Percentiles rank a stretch among this genome's conserved stretches.
phyloP scores from a whole-genome alignment of 352 stramenopile genomes.

The Pythium dissimile region DNA sequence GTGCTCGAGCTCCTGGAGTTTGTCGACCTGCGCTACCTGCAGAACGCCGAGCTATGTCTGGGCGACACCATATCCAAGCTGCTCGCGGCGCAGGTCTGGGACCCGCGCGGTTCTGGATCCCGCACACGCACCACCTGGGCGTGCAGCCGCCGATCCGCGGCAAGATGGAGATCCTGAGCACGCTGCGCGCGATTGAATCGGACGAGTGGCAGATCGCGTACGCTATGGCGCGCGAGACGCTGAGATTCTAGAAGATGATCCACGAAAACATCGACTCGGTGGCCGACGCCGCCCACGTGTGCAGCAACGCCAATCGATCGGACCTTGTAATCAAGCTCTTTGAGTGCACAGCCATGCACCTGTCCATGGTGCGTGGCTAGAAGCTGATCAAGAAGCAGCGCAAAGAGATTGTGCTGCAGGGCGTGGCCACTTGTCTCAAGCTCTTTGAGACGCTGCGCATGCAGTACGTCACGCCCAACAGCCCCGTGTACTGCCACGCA shows the following conservation, averaged over 20 bases:
- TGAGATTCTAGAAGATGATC: conserved; percentile 64
- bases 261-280: conserved; percentile 67
- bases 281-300: conserved; percentile 66
- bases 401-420: conserved; percentile 18
- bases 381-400: conserved; percentile 14
- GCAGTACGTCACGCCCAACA: conserved; percentile 74
- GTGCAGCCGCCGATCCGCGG: conserved; percentile 60
- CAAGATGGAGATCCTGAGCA: conserved; percentile 52
- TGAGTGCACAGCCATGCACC: conserved; percentile 38
- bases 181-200: conserved; percentile 29
- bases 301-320: conserved; percentile 35
- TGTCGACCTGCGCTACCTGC: conserved; percentile 43
- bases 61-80: conserved; percentile 81
- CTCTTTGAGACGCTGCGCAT: conserved; percentile 73
- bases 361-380: conserved; percentile 37
- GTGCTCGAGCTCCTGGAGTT: conserved; percentile 44
- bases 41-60: conserved; percentile 60
- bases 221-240: conserved; percentile 59
- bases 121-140: conserved; percentile 37
- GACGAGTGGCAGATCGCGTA: conserved; percentile 78
- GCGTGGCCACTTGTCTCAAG: conserved; percentile 48
- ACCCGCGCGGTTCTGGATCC: conserved; percentile 55
- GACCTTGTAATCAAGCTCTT: conserved; percentile 65
- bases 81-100: conserved; percentile 54
- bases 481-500: conserved; percentile 66